phyloP scores from a whole-genome alignment of 495 filamentous ascomycete genomes.

The Aspergillus egyptiacus region DNA sequence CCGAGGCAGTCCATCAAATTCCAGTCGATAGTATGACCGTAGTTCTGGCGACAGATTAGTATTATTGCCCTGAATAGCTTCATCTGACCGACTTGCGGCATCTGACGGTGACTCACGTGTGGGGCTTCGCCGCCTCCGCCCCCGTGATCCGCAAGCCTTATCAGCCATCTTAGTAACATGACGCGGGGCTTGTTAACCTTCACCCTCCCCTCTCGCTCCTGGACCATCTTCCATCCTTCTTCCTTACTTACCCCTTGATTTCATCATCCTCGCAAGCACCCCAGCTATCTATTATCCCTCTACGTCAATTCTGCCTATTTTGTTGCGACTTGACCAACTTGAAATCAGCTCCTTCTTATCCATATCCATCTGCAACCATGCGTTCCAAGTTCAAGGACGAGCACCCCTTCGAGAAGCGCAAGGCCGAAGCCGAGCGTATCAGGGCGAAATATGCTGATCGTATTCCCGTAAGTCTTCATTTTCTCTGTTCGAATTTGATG shows the following conservation, averaged over 20 bases:
- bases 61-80: not conserved
- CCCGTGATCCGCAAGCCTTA: slow-evolving; percentile 30
- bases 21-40: slow-evolving; percentile 10
- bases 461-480: slow-evolving; percentile 66
- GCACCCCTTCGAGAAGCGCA: slow-evolving; percentile 98
- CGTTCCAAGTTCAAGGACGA: slow-evolving; percentile 99
- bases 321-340: not conserved
- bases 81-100: slow-evolving; percentile 3
- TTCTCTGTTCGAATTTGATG: not conserved
- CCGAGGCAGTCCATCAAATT: not conserved
- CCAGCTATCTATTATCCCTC: slow-evolving; percentile 15
- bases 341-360: slow-evolving; percentile 2
- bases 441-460: slow-evolving; percentile 98
- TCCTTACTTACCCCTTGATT: slow-evolving; percentile 11
- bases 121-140: slow-evolving; percentile 32
- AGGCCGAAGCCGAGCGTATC: slow-evolving; percentile 98
- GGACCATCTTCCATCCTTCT: slow-evolving; percentile 19
- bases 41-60: no score
- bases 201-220: slow-evolving; percentile 15
- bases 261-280: slow-evolving; percentile 12
- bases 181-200: slow-evolving; percentile 27
- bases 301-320: slow-evolving; percentile 7
- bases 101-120: slow-evolving; percentile 24
- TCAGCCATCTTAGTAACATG: slow-evolving; percentile 20
- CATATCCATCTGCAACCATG: slow-evolving; percentile 53